Base-by-base conservation (phyloP, 2,329 filamentous ascomycete genomes). In the Tolypocladium guangdongense region DNA sequence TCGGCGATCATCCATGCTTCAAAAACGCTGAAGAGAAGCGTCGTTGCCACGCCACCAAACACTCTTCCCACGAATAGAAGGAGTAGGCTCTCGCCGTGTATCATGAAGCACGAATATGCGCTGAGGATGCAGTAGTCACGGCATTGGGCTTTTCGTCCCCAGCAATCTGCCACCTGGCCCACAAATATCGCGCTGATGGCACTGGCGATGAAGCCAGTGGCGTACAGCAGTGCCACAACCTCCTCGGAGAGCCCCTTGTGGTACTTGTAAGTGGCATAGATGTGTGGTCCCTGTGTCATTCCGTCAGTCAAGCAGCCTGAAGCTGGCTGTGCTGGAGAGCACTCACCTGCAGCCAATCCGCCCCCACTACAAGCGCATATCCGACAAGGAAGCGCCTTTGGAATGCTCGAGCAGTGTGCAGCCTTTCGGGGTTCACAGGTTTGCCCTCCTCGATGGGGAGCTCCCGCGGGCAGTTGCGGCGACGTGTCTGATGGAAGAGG, bases 1-100 rank as follows among this genome's bases (percentile, higher is more conserved):
- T 83, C 79, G 48, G 77, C 72, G 32, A 83, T 76, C 70, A 83
- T 76, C 80, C 80, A 83, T 47, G 77, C 75, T 58, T 83, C 79
- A 56, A 83, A 82, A 11, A 77, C 77, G 49, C 72, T 79, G 66
- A 77, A 82, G 20, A 83, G 70, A 22, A 83, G 66, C 16, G 78
- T 82, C 11, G 78, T 80, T 55, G 74, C 76, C 20, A 83, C 59
- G 0, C 81, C 81, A 18, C 80, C 79, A 8, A 77, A 70, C 1
- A 77, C 60, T n/a, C 80, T 72, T 18, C 81, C 81, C 4, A 76
- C 49, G 59, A 80, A 81, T 0, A 84, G 69, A 4, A 78, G 49
- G 2, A 64, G 60, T 2, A 73, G 56, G 39, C 66, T 62, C 32
- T 70, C 64, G 49, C 72, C 71, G 32, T 81, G 65, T 50, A 80